phyloP scores from a whole-genome alignment of 768 basidiomycete species.

The Pleurotus giganteus region DNA sequence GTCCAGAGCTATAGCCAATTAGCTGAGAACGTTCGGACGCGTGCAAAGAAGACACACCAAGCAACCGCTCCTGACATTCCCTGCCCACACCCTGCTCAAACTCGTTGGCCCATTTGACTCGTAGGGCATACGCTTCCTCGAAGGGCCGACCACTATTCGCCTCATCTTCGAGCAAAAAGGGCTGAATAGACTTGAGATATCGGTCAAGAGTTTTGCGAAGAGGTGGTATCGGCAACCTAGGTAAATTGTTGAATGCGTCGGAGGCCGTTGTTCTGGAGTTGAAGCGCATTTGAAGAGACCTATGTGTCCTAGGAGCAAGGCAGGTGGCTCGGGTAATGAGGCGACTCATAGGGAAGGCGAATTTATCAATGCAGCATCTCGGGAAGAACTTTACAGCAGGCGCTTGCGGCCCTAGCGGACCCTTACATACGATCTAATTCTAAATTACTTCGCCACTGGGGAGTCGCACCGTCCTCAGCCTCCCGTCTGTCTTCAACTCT shows the following conservation, averaged over 20 bases:
- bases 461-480: not conserved
- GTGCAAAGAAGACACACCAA: slow-evolving; percentile 42
- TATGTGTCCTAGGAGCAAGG: not conserved
- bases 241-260: slow-evolving; percentile 35
- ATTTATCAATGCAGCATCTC: not conserved
- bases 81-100: slow-evolving; percentile 72
- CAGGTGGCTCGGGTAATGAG: not conserved
- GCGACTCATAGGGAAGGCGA: not conserved
- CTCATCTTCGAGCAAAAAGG: slow-evolving; percentile 77
- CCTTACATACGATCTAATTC: not conserved
- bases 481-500: slow-evolving; percentile 22
- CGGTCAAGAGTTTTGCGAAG: slow-evolving; percentile 70
- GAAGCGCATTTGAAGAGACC: slow-evolving; percentile 16
- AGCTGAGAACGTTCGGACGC: slow-evolving; percentile 18
- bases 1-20: slow-evolving; percentile 61
- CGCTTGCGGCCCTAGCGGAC: not conserved
- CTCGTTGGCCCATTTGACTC: slow-evolving; percentile 60
- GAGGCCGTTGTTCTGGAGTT: slow-evolving; percentile 18
- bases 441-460: not conserved
- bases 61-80: slow-evolving; percentile 67
- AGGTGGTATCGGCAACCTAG: slow-evolving; percentile 81
- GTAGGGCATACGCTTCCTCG: slow-evolving; percentile 47
- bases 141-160: slow-evolving; percentile 52
- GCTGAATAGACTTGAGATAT: slow-evolving; percentile 77
- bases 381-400: slow-evolving; percentile 2